phyloP scores from a whole-genome alignment of 768 basidiomycete species.

The Trametes sanguinea region DNA sequence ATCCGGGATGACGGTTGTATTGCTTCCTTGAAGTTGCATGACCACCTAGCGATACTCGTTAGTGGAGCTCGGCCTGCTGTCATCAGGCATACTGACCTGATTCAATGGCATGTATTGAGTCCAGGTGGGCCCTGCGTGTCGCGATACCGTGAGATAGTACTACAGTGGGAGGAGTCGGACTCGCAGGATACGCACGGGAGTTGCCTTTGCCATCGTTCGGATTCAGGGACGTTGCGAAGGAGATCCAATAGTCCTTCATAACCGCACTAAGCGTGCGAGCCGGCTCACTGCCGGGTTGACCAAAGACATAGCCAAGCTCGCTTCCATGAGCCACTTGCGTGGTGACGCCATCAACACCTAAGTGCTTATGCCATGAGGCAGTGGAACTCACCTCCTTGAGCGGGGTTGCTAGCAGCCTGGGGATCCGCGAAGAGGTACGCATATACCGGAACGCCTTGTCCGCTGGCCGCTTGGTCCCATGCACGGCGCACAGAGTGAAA shows the following conservation, averaged over 20 bases:
- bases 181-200: constrained; percentile 28
- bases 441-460: constrained; percentile 39
- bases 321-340: constrained; percentile 17
- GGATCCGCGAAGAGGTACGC: constrained; percentile 48
- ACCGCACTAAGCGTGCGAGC: constrained; percentile 31
- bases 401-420: constrained; percentile 23
- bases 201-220: constrained; percentile 47
- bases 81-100: background rate
- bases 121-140: constrained; percentile 12
- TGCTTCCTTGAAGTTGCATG: constrained; percentile 13
- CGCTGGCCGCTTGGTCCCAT: constrained; percentile 43
- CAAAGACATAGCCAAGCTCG: constrained; percentile 29
- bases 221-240: constrained; percentile 45
- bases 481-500: constrained; percentile 43
- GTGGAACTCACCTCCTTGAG: background rate
- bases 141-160: background rate
- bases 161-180: background rate
- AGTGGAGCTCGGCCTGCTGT: background rate
- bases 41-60: background rate
- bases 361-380: background rate
- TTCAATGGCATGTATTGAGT: constrained; percentile 5
- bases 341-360: too few relatives aligned
- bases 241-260: constrained; percentile 51
- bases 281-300: background rate
- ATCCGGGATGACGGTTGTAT: constrained; percentile 10